Evolutionary conservation across 2,329 filamentous ascomycete species (phyloP).

Genomic region (Diaporthe vexans): DNA sequence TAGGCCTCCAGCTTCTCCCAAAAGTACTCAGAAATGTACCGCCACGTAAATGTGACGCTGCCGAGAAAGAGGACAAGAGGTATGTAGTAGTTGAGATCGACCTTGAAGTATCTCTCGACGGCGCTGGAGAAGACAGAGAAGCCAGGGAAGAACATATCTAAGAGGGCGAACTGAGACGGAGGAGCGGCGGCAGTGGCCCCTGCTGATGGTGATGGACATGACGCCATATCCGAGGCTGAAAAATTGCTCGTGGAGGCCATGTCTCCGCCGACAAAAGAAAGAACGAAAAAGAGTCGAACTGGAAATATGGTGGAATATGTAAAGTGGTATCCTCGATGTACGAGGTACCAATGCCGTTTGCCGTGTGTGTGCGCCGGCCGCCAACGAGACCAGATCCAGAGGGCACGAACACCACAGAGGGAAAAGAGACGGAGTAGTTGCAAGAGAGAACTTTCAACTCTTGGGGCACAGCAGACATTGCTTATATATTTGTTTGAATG

Average conservation of each 20-base stretch:
- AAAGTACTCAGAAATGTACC: conserved; percentile 65
- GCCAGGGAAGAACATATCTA: conserved; percentile 77
- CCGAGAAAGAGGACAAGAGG: conserved; percentile 67
- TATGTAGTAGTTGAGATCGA: conserved; percentile 75
- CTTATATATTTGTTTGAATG: conserved; percentile 21
- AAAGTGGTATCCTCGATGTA: neutral
- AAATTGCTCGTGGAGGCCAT: conserved; percentile 32
- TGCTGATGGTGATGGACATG: neutral
- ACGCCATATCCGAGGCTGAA: neutral
- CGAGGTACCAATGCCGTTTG: neutral
- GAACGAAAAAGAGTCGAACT: too few relatives aligned
- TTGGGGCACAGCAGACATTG: conserved; percentile 3
- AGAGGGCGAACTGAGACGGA: conserved; percentile 61
- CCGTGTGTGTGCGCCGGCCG: neutral
- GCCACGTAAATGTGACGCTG: conserved; percentile 63
- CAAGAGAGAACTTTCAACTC: conserved; percentile 18
- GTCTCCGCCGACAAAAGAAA: neutral
- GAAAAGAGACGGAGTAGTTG: neutral
- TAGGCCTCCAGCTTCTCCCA: conserved; percentile 63
- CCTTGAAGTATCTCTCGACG: conserved; percentile 68
- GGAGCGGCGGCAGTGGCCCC: conserved; percentile 45
- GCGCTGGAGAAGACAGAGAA: conserved; percentile 70
- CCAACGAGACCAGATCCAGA: neutral
- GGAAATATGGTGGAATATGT: neutral
- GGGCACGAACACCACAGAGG: neutral